Percentiles rank a stretch among this genome's conserved stretches.
These are phyloP conservation scores for Phytophthora ohioensis DNA, from an alignment of 352 stramenopile species.

Conservation along the genomic window DNA sequence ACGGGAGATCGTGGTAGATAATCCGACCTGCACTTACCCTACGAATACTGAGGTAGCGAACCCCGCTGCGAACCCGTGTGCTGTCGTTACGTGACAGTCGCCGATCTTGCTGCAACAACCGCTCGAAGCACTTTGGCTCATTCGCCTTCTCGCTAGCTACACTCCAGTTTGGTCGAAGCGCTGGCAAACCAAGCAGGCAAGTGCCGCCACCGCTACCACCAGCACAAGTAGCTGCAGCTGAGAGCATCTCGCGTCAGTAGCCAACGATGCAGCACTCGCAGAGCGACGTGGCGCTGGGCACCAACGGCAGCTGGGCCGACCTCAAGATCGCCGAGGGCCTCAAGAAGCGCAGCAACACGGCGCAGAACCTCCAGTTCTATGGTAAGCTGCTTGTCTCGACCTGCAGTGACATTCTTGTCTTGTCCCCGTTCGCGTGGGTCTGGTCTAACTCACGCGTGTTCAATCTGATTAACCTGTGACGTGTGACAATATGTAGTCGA, in stretches of 20 bases:
- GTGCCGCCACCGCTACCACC: neutral
- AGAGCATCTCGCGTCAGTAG: neutral
- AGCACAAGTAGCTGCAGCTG: neutral
- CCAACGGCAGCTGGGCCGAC: constrained; percentile 71
- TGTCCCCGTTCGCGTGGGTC: neutral
- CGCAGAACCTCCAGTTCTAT: constrained; percentile 84
- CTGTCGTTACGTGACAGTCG: constrained; percentile 34
- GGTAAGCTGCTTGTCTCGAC: constrained; percentile 35
- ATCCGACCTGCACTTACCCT: neutral
- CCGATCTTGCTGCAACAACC: constrained; percentile 37
- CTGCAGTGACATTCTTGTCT: neutral
- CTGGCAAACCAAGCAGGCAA: neutral
- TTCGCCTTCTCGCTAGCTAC: constrained; percentile 32
- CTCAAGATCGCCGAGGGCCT: constrained; percentile 74
- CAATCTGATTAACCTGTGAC: constrained; percentile 15
- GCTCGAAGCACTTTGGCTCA: constrained; percentile 23
- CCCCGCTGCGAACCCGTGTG: neutral
- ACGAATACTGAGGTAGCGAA: neutral
- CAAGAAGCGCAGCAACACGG: constrained; percentile 82
- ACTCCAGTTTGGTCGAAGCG: neutral
- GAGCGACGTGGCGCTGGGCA: constrained; percentile 73
- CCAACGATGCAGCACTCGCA: constrained; percentile 72
- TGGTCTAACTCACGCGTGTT: constrained; percentile 7
- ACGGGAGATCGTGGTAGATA: constrained; percentile 13
- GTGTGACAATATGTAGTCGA: constrained; percentile 52